These are phyloP conservation scores for Dictyophora rubrovolvata DNA, from an alignment of 768 basidiomycete genomes.

Conservation along the genomic window DNA sequence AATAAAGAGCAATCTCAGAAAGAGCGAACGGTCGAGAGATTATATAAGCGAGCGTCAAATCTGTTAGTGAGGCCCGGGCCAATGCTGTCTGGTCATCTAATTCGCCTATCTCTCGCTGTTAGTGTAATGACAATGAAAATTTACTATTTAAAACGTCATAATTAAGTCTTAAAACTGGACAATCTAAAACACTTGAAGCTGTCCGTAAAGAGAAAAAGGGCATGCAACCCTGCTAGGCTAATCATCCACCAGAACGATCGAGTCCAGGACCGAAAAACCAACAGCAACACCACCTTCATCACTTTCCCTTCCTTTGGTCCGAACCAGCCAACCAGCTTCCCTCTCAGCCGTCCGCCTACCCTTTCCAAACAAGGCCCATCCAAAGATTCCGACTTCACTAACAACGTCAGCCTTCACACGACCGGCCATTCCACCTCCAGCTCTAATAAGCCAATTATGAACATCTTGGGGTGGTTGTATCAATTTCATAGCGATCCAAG, in stretches of 20 bases:
- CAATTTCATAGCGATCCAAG: constrained; percentile 95
- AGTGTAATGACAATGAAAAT: too few relatives aligned
- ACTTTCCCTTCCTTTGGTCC: constrained; percentile 84
- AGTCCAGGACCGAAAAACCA: constrained; percentile 71
- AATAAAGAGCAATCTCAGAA: too few relatives aligned
- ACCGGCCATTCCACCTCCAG: constrained; percentile 38
- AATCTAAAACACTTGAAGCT: too few relatives aligned
- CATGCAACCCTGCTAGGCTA: too few relatives aligned
- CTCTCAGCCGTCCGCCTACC: constrained; percentile 41
- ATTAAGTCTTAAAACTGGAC: too few relatives aligned
- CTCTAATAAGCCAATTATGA: constrained; percentile 68
- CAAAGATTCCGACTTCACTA: constrained; percentile 88
- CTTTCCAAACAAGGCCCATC: constrained; percentile 68
- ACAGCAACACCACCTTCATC: constrained; percentile 89
- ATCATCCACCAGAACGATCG: constrained; percentile 43
- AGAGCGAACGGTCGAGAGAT: too few relatives aligned
- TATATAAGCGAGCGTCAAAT: too few relatives aligned
- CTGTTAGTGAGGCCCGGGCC: too few relatives aligned
- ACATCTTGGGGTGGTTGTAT: constrained; percentile 66
- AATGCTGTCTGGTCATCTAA: too few relatives aligned
- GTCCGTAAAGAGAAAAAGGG: too few relatives aligned
- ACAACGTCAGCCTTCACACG: constrained; percentile 58
- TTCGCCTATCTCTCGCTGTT: too few relatives aligned
- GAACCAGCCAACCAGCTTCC: constrained; percentile 71
- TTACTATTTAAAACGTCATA: too few relatives aligned